Base-by-base conservation (phyloP, 176 grass and related monocot genomes). In the Themeda triandra region DNA sequence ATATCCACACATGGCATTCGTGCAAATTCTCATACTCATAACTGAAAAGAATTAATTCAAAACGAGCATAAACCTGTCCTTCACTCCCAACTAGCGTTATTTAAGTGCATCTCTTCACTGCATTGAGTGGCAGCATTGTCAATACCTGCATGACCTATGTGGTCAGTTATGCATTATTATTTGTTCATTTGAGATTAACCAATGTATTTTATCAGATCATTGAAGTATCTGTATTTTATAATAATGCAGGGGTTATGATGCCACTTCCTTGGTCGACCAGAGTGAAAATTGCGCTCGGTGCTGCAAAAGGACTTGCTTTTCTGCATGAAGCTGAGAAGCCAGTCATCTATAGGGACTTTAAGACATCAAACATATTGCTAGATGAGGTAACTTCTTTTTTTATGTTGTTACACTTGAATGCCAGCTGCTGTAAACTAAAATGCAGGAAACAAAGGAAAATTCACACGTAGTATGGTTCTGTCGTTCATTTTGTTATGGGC, bases 321-420 rank as follows among this genome's bases (percentile, higher is more conserved):
- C 84, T 96, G 35, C 93, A 96, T 27, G 86, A 89, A 78, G 83
- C 88, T 33, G 91, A 96, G 83, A 96, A 89, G 44, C 93, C 93
- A 19, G 91, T 96, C 36, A 96, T 96, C 69, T 96, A 96, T 87
- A 73, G 91, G 18, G 93, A 96, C 45, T 96, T 96, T 63, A 96
- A 96, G 72, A 89, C 93, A 33, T 95, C 93, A 32, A 95, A 95
- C 35, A 92, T 95, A 80, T 82, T 95, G 85, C 66, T 95, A 23
- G 93, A 95, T 58, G 89, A 92, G 82, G 93, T 87, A 76, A 1
- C 27, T 79, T 60, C 11, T 21, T 33, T 46, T 33, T 37, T 31
- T 2, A 19, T 18, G 13, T 37, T 58, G 28, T 45, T 14, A 24
- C 48, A 17, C 13, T 2, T 21, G 40, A 72, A 9, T 79, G 8